Percentiles rank a stretch among this genome's conserved stretches.
These are phyloP conservation scores for Myxozyma vanderwaltii DNA, from an alignment of 805 yeast species.

Conservation along the genomic window DNA sequence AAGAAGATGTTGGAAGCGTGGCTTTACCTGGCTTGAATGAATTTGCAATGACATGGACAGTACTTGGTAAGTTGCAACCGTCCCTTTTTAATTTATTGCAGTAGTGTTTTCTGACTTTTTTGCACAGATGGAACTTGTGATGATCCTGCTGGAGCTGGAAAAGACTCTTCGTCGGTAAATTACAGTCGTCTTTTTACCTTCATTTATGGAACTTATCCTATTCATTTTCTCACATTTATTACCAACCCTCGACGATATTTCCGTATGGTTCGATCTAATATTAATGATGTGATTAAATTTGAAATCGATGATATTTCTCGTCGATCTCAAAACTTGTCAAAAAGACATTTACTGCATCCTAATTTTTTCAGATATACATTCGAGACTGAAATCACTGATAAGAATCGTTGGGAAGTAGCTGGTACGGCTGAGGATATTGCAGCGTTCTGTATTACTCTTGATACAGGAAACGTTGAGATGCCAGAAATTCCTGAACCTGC, in stretches of 20 bases:
- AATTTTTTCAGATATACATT: constrained; percentile 46
- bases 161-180: constrained; percentile 19
- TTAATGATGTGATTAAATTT: constrained; percentile 27
- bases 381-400: constrained; percentile 43
- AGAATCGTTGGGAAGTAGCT: constrained; percentile 39
- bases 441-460: constrained; percentile 40
- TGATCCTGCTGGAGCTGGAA: constrained; percentile 19
- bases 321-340: constrained; percentile 40
- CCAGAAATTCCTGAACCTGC: constrained; percentile 28
- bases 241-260: constrained; percentile 48
- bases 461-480: constrained; percentile 30
- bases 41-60: not conserved
- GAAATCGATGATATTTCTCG: constrained; percentile 43
- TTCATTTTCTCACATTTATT: constrained; percentile 50
- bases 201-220: constrained; percentile 61
- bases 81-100: not conserved
- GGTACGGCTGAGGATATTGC: constrained; percentile 47
- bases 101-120: not conserved
- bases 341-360: constrained; percentile 53
- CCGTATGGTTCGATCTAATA: constrained; percentile 26
- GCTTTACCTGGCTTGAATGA: not conserved
- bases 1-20: not conserved
- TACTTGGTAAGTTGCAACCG: not conserved
- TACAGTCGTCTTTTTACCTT: constrained; percentile 46
- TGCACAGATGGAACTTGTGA: constrained; percentile 6